Evolutionary conservation across 2,329 filamentous ascomycete genomes (phyloP).

Genomic region (Colletotrichum simmondsii): DNA sequence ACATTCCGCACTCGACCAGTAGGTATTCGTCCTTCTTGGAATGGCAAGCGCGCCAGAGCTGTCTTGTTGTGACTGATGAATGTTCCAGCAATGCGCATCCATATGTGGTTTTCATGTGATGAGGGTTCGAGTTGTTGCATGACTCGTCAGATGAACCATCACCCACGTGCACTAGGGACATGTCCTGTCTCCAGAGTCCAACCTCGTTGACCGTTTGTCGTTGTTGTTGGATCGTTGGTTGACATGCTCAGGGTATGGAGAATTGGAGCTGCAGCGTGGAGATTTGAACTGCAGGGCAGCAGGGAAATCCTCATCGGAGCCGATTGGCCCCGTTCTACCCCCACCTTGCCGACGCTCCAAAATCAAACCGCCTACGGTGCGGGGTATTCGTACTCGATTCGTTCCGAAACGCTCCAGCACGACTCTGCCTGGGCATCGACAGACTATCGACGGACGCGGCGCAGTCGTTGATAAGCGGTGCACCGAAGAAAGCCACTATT

Average conservation of each 20-base stretch:
- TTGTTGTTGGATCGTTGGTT: neutral
- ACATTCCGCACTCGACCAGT: too few relatives aligned
- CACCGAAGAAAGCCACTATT: neutral
- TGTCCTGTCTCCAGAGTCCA: neutral
- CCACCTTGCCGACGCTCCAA: neutral
- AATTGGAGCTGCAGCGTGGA: neutral
- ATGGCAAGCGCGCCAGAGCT: neutral
- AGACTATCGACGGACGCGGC: neutral
- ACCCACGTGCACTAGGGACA: neutral
- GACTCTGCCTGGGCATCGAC: neutral
- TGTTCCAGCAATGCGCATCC: neutral
- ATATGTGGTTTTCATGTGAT: neutral
- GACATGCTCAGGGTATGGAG: neutral
- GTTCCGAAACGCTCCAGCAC: neutral
- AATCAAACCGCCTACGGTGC: neutral
- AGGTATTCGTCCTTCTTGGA: neutral
- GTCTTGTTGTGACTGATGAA: neutral
- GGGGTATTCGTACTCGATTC: constrained; percentile 2
- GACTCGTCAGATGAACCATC: constrained; percentile 14
- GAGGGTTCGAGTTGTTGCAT: neutral
- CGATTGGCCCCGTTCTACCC: neutral
- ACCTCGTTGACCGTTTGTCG: neutral
- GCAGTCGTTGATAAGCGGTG: neutral
- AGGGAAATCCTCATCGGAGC: constrained; percentile 15
- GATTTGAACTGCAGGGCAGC: neutral